Percentiles rank a stretch among this genome's conserved stretches.
Conservation (phyloP, 2,329 filamentous ascomycete species). For the Aspergillus japonicus region DNA sequence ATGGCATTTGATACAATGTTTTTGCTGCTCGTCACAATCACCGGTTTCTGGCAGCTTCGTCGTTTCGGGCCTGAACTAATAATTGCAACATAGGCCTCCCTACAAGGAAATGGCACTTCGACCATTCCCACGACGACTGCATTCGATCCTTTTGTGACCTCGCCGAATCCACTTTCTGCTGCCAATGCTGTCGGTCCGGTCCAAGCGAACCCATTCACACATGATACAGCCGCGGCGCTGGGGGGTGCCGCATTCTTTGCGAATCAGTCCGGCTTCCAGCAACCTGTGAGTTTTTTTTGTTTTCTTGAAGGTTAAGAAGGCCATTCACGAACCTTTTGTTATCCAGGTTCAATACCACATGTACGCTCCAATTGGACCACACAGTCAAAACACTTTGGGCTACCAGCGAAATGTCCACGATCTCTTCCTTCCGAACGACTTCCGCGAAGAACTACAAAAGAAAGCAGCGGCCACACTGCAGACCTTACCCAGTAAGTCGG, state of each 20-base stretch:
- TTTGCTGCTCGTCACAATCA: too few relatives aligned
- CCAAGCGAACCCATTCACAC: conserved; percentile 73
- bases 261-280: conserved; percentile 57
- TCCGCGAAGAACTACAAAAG: conserved; percentile 84
- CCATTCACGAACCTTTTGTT: conserved; percentile 1
- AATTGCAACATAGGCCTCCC: conserved; percentile 26
- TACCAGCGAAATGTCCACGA: conserved; percentile 88
- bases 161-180: conserved; percentile 54
- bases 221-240: conserved; percentile 61
- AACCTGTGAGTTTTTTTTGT: conserved; percentile 56
- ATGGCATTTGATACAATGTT: too few relatives aligned
- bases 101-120: conserved; percentile 51
- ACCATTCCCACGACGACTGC: conserved; percentile 50
- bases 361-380: conserved; percentile 83
- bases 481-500: conserved; percentile 68
- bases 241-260: conserved; percentile 66
- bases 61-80: neutral
- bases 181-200: conserved; percentile 44
- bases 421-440: conserved; percentile 83
- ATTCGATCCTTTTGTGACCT: conserved; percentile 66
- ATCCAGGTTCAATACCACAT: conserved; percentile 82
- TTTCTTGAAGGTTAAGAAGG: too few relatives aligned
- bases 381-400: conserved; percentile 73
- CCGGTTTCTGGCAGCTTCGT: neutral
- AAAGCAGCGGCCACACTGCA: conserved; percentile 84